Evolutionary conservation across 225 moss, liverwort and hornwort genomes (phyloP), one percentile per base, ranked within the genome.

Genomic region (Anthoceros angustus): DNA sequence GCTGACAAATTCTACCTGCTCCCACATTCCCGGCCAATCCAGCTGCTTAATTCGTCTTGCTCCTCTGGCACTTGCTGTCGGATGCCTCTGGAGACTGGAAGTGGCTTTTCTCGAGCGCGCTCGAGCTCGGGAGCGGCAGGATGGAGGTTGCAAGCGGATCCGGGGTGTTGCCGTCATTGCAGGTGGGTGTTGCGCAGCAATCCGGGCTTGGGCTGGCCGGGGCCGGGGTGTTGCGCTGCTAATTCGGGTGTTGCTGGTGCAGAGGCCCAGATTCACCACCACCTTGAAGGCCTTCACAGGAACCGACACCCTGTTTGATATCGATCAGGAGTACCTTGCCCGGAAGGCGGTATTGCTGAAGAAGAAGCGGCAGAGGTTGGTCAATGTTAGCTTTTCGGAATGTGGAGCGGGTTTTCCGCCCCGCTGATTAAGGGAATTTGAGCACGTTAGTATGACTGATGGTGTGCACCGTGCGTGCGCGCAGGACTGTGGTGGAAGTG

Each of bases 261-360:
- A 80, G 80, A 42, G 70, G 42, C 80, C 80, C 45, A 72, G 80
- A 45, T 77, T 80, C 21, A 74, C 76, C 11, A 77, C 74, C 43
- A 67, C 72, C 9, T 62, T 80, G 72, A 77, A 73, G 62, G 64
- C 70, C 0, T 64, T 77, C 71, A 64, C 60, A 41, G 48, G 43
- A 5, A 66, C 40, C 25, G 66, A 72, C 61, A 40, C 43, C 21
- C 40, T 67, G n/a, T 77, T 67, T 32, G 77, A 77, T 62, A 63
- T 74, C 11, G 80, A 77, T 64, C 41, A 72, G 14, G 80, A 77
- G 42, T 80, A 67, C 42, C 48, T 80, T 38, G 72, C n/a, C 9
- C 74, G 80, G 12, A 80, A 74, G 61, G 69, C 67, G 43, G 62
- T 74, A 64, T 74, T 80, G 21, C 72, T 65, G 12, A 40, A 25